Conservation (phyloP, 805 yeast species). For the Saturnispora besseyi region DNA sequence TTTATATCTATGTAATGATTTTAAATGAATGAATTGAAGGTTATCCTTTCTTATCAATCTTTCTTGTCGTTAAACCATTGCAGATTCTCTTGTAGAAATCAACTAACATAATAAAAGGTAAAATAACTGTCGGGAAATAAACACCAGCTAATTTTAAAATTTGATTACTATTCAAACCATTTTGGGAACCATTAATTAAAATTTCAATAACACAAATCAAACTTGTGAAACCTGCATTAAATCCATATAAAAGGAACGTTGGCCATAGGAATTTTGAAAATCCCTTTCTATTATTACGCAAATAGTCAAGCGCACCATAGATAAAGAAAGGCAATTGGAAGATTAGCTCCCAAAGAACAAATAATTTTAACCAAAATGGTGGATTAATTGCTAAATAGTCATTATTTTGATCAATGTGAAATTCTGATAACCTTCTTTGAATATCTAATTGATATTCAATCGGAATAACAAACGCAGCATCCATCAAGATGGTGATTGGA, state of each 20-base stretch:
- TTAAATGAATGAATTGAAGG: neutral
- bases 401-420: conserved; percentile 56
- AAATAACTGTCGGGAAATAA: conserved; percentile 62
- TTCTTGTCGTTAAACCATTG: neutral
- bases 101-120: conserved; percentile 49
- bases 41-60: neutral
- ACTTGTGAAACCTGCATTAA: conserved; percentile 78
- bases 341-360: conserved; percentile 62
- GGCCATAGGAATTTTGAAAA: conserved; percentile 20
- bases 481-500: conserved; percentile 68
- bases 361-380: conserved; percentile 56
- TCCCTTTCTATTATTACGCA: conserved; percentile 9
- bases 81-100: conserved; percentile 27
- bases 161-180: conserved; percentile 33
- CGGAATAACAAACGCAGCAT: conserved; percentile 65
- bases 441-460: conserved; percentile 34
- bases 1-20: neutral
- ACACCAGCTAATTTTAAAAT: conserved; percentile 37
- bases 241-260: conserved; percentile 54
- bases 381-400: conserved; percentile 57
- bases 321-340: conserved; percentile 78
- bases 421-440: conserved; percentile 42
- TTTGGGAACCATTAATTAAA: conserved; percentile 23
- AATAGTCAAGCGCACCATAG: conserved; percentile 30
- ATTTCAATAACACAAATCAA: conserved; percentile 58